A percentile compares a stretch with the other conserved stretches of the same genome.
Conservation (phyloP, 2,329 filamentous ascomycete species). For the Alternaria solani region DNA sequence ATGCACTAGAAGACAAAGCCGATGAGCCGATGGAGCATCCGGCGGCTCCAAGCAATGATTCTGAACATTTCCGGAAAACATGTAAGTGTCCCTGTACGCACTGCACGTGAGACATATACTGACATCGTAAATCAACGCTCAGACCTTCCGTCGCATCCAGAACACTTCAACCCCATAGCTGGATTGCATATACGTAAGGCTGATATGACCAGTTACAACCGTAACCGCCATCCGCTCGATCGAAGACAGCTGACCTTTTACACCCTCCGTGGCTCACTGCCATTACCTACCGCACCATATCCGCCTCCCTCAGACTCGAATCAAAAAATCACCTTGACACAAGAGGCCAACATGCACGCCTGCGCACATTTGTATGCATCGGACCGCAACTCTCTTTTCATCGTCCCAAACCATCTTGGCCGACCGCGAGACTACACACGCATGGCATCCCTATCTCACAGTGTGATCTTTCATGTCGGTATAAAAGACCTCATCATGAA, state of each 20-base stretch:
- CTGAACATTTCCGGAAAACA: conserved; percentile 9
- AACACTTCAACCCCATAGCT: conserved; percentile 52
- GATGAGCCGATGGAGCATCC: conserved; percentile 36
- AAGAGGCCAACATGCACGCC: conserved; percentile 61
- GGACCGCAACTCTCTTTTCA: conserved; percentile 63
- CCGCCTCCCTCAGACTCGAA: conserved; percentile 15
- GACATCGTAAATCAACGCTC: neutral
- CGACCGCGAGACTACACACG: conserved; percentile 34
- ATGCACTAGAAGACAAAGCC: conserved; percentile 21
- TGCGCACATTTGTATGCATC: conserved; percentile 66
- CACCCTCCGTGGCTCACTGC: conserved; percentile 46
- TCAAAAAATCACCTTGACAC: conserved; percentile 12
- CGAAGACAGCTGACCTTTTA: conserved; percentile 45
- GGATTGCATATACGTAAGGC: conserved; percentile 61
- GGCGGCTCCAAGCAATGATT: conserved; percentile 22
- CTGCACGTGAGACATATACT: neutral
- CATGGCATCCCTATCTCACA: conserved; percentile 45
- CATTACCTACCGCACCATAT: conserved; percentile 35
- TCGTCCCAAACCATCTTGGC: conserved; percentile 58
- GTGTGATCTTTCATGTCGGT: conserved; percentile 46
- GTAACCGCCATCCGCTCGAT: conserved; percentile 46
- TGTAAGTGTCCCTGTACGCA: neutral
- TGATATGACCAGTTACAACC: conserved; percentile 62
- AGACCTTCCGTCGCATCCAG: conserved; percentile 40
- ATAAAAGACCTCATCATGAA: conserved; percentile 36